Percentiles rank a stretch among this genome's conserved stretches.
phyloP scores from a whole-genome alignment of 768 basidiomycete genomes.

The Pisolithus sp. region DNA sequence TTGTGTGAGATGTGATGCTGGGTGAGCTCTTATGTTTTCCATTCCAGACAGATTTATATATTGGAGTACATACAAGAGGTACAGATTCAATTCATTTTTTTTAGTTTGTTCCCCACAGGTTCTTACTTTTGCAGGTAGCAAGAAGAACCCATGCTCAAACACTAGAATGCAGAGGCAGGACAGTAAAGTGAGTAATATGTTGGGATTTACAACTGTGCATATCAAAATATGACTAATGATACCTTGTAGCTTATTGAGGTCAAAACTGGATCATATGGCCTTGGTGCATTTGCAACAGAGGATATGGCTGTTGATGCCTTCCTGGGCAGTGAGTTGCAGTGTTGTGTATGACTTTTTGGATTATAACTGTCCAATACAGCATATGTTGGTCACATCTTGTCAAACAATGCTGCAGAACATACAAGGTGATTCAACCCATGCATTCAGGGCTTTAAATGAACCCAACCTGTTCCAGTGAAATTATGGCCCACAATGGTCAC shows the following conservation, averaged over 20 bases:
- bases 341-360: neutral
- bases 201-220: neutral
- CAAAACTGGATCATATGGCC: conserved; percentile 30
- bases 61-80: conserved; percentile 17
- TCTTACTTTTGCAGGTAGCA: conserved; percentile 10
- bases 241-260: conserved; percentile 30
- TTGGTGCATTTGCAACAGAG: conserved; percentile 41
- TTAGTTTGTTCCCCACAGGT: neutral
- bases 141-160: conserved; percentile 21
- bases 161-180: conserved; percentile 20
- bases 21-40: conserved; percentile 20
- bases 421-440: neutral
- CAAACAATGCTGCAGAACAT: conserved; percentile 6
- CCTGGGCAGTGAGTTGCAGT: conserved; percentile 27
- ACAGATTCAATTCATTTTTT: neutral
- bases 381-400: conserved; percentile 32
- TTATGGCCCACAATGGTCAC: conserved; percentile 8
- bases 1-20: conserved; percentile 40
- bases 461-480: conserved; percentile 5
- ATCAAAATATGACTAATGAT: neutral
- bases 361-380: conserved; percentile 20
- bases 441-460: neutral
- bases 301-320: conserved; percentile 16
- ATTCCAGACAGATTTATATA: neutral
- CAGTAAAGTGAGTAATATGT: conserved; percentile 13